Percentiles rank a stretch among this genome's conserved stretches.
Evolutionary conservation across 2,329 filamentous ascomycete genomes (phyloP).

Genomic region (Aspergillus ochraceus): DNA sequence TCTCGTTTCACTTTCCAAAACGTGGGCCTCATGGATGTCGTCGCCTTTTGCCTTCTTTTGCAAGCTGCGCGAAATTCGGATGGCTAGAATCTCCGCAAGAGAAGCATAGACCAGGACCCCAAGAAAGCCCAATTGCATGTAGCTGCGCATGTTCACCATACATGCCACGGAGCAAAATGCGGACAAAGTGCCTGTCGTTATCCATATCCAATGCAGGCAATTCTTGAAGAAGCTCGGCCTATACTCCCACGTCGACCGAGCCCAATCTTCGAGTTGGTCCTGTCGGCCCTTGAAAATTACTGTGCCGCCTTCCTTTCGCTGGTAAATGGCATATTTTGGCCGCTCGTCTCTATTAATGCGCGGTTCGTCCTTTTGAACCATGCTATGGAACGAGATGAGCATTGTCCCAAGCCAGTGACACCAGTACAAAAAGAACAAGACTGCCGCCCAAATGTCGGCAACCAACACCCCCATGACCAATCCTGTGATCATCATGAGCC

Average conservation of each 20-base stretch:
- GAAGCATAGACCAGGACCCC: constrained; percentile 29
- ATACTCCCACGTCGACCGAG: constrained; percentile 31
- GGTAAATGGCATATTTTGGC: constrained; percentile 28
- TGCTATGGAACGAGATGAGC: constrained; percentile 23
- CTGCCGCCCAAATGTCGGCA: constrained; percentile 32
- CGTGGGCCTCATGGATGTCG: constrained; percentile 1
- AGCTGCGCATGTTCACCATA: constrained; percentile 36
- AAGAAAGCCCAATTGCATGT: constrained; percentile 31
- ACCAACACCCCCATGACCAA: constrained; percentile 26
- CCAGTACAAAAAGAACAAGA: constrained; percentile 29
- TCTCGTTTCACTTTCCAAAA: constrained; percentile 7
- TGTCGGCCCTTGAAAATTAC: constrained; percentile 34
- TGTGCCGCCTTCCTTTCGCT: constrained; percentile 32
- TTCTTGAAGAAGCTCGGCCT: constrained; percentile 15
- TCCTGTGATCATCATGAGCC: constrained; percentile 24
- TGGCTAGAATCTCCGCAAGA: constrained; percentile 30
- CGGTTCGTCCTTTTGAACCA: constrained; percentile 22
- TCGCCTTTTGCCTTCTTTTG: constrained; percentile 20
- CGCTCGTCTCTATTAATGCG: constrained; percentile 13
- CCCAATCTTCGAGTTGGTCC: constrained; percentile 30
- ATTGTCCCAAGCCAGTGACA: constrained; percentile 30
- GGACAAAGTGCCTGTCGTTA: constrained; percentile 26
- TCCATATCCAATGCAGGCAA: constrained; percentile 31
- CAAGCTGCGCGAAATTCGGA: constrained; percentile 25
- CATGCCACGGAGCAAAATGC: constrained; percentile 32